Evolutionary conservation across 129 eudicot species (phyloP), one percentile per base, ranked within the genome.

Genomic region (Rutidosis leptorrhynchoides): DNA sequence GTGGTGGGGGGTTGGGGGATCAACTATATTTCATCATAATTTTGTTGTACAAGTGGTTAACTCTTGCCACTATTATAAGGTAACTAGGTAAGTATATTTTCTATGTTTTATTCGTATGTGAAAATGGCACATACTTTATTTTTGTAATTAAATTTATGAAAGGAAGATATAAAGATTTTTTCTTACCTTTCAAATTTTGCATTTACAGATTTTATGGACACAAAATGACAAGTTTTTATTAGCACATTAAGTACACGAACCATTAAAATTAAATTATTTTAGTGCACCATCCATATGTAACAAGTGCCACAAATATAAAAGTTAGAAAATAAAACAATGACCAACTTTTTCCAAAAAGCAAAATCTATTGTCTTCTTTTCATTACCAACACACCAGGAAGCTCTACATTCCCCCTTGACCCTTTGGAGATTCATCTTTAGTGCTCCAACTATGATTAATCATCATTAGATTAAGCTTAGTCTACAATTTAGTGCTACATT

Each of bases 401-500:
- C 68, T 22, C 15, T 62, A 11, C 46, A 12, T 21, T 5, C 59
- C 69, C 43, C 71, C 71, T 66, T 22, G 54, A 66, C 59, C 29
- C 43, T 49, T 49, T 46, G 71, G 71, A 35, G 42, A 49, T 66
- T 66, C 60, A 28, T 66, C 21, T 2, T 27, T 19, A 19, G 60
- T 66, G 56, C 56, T 51, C 24, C 56, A 17, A 51, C 56, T 24
- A 51, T 51, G 56, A 51, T 51, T 51, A 19, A 23, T 8, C 56
- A 51, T 51, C 56, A 51, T 51, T 51, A 6, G 7, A 51, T 51
- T 19, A 51, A 19, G 17, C 2, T 4, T 9, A 37, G 45, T 40
- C 0, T 40, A 11, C 45, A 37, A 37, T 37, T 37, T 37, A 32
- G 46, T 40, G 46, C n/a, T 40, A 40, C 1, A 40, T 40, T 40